Conservation (phyloP, 2,329 filamentous ascomycete species). For the Exophiala bonariae region DNA sequence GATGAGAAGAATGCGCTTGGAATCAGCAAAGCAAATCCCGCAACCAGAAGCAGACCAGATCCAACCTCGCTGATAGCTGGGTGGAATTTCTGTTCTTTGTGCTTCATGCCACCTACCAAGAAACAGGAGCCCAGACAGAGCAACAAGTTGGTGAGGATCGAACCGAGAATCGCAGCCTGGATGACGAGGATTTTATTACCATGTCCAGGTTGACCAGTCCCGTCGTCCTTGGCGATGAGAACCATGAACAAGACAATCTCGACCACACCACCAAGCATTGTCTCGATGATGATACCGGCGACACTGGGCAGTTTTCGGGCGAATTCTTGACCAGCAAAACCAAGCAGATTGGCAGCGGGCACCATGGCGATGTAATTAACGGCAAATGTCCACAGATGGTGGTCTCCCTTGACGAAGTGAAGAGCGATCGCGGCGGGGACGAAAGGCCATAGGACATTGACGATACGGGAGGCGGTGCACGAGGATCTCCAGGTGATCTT, state of each 20-base stretch:
- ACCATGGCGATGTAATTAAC: constrained; percentile 77
- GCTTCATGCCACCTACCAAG: constrained; percentile 68
- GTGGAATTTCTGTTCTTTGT: constrained; percentile 69
- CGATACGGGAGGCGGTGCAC: constrained; percentile 61
- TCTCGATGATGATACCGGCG: constrained; percentile 50
- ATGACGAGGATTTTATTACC: constrained; percentile 62
- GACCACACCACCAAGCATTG: constrained; percentile 68
- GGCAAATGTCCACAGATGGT: constrained; percentile 65
- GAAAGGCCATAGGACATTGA: constrained; percentile 74
- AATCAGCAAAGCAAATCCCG: constrained; percentile 56
- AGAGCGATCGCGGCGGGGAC: constrained; percentile 72
- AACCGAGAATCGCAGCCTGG: constrained; percentile 78
- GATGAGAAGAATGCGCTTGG: constrained; percentile 48
- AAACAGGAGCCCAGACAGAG: constrained; percentile 79
- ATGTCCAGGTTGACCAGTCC: constrained; percentile 4
- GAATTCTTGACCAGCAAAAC: constrained; percentile 70
- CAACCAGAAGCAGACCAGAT: constrained; percentile 72
- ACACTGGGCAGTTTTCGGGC: constrained; percentile 74
- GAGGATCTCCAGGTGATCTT: constrained; percentile 64
- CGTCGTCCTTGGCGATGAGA: constrained; percentile 54
- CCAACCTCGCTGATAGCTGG: constrained; percentile 76
- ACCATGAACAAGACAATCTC: constrained; percentile 83
- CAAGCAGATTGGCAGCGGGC: constrained; percentile 71
- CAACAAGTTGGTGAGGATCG: constrained; percentile 76
- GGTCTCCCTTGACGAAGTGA: constrained; percentile 55